Evolutionary conservation across 305 asterid species (phyloP).

Genomic region (Striga hermonthica): DNA sequence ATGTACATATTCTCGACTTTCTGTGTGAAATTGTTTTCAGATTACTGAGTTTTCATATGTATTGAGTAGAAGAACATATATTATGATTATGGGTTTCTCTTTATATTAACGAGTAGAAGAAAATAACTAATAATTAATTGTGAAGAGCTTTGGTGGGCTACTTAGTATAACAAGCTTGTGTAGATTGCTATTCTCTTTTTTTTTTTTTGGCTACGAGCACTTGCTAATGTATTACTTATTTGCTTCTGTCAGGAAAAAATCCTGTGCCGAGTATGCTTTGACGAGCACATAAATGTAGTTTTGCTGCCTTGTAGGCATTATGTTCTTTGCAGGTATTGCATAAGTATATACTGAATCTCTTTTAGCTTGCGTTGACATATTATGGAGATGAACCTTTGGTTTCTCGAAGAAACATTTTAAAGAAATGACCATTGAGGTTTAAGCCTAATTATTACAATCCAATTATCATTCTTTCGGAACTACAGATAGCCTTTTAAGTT

Average conservation of each 20-base stretch:
- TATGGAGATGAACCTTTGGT: background rate
- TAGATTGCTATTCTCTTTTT: background rate
- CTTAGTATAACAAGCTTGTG: background rate
- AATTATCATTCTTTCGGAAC: too few species aligned
- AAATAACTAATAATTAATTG: too few species aligned
- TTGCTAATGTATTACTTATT: constrained; percentile 29
- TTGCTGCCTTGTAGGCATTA: constrained; percentile 94
- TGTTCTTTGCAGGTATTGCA: constrained; percentile 77
- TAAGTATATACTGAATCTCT: background rate
- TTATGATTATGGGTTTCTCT: too few species aligned
- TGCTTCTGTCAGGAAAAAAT: constrained; percentile 67
- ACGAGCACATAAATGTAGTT: constrained; percentile 70
- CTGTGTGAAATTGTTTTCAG: constrained; percentile 11
- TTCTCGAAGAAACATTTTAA: background rate
- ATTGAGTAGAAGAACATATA: too few species aligned
- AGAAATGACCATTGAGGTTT: too few species aligned
- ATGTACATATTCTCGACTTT: constrained; percentile 46
- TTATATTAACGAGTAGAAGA: too few species aligned
- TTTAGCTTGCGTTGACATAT: background rate
- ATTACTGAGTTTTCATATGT: too few species aligned
- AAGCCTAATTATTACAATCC: too few species aligned
- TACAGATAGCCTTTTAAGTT: too few species aligned
- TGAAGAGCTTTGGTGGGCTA: background rate
- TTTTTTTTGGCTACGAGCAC: background rate
- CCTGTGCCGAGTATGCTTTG: constrained; percentile 93